Base-by-base conservation (phyloP, 768 basidiomycete species). In the Botryobasidium botryosum region DNA sequence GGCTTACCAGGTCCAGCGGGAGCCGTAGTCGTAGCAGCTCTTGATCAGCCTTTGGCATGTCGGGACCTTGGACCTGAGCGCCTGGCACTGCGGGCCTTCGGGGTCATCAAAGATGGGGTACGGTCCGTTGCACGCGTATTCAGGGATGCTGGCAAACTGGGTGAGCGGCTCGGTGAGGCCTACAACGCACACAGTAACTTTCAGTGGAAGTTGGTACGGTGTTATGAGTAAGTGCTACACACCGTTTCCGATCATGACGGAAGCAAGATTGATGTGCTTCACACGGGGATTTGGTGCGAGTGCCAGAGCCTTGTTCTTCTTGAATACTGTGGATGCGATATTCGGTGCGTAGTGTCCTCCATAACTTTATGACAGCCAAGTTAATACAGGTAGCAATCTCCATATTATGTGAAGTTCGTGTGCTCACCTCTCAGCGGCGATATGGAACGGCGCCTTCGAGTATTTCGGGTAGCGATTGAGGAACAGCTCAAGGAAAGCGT, bases 311-410 rank as follows among this genome's bases (percentile, higher is more conserved):
- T 75, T 68, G 62, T 90, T 92, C 61, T 77, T 70, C 51, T 77
- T 68, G 69, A 82, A 65, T 52, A 96, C 88, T 41, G 78, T 69
- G 47, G 67, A 79, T 18, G 83, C 90, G 50, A 92, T 81, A 61
- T 87, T 77, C 15, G 90, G 90, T 2, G 76, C 78, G 52, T 85
- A 91, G 0, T 72, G 77, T 1, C 84, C 83, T n/a, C 70, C 72
- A 24, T 47, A 50, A 6, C 40, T 42, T 13, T 24, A 21, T 8
- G 31, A 17, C n/a, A n/a, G n/a, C n/a, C n/a, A n/a, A 33, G 17
- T 33, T 33, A 8, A 8, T 33, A 8, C 31, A 33, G 17, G 8
- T 33, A 33, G 31, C 8, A n/a, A n/a, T n/a, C n/a, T n/a, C n/a
- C n/a, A n/a, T n/a, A n/a, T n/a, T n/a, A n/a, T n/a, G 31, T 8